Base-by-base conservation (phyloP, 176 grass and related monocot genomes). In the Oryza glaberrima region DNA sequence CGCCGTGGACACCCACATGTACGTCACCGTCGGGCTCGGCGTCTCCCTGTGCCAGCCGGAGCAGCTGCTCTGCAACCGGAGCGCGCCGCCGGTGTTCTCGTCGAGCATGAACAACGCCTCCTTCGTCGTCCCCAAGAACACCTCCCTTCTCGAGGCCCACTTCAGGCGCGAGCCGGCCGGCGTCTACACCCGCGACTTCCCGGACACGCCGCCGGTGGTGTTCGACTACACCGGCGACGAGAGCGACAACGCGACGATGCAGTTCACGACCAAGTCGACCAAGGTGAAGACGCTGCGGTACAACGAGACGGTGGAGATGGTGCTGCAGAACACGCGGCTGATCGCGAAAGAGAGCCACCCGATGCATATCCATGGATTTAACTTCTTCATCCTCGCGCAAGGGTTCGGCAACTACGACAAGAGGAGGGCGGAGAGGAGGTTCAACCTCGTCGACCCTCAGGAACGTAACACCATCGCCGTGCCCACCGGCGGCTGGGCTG, bases 51-150 rank as follows among this genome's bases (percentile, higher is more conserved):
- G 94, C 77, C 41, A 0, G 14, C 86, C 87, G 8, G 40, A 26
- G 3, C 94, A 96, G 73, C 23, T 32, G 1, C 4, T 46, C 0
- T 96, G 94, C 81, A 89, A 81, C 69, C 1, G 5, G 4, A 87
- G 26, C 4, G 49, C 49, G 14, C 49, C 1, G 6, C 8, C 56
- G 1, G 10, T 88, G 1, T 71, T 96, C 68, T 68, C 94, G 4
- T 73, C 87, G 1, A 96, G 91, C 86, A 96, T 96, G 91, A 96
- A 96, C 86, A 96, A 96, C 52, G 87, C 76, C 0, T 96, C 94
- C 11, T 96, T 96, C 78, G 11, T 67, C 3, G 38, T 83, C 16
- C 94, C 89, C 0, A 65, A 11, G 11, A 15, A 7, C 26, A 73
- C 73, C 6, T 93, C 94, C 32, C 73, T 96, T 36, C 86, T 96